Conservation (phyloP, 2,329 filamentous ascomycete species). For the Fusarium subglutinans region DNA sequence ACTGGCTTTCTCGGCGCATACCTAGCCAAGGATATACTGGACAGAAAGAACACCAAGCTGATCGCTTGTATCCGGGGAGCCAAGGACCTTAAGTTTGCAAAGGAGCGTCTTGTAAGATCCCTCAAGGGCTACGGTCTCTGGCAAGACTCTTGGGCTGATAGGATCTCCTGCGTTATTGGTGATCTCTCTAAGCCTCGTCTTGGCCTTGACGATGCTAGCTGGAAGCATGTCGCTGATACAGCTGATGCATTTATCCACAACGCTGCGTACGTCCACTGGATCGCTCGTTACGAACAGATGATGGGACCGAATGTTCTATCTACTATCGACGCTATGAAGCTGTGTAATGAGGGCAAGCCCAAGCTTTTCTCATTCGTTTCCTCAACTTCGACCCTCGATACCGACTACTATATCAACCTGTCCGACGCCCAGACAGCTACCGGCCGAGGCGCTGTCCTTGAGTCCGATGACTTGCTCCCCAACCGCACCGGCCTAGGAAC, state of each 20-base stretch:
- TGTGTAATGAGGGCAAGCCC: background rate
- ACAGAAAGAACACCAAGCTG: conserved; percentile 51
- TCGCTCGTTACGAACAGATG: background rate
- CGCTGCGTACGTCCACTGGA: background rate
- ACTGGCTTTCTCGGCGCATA: conserved; percentile 83
- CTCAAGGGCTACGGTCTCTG: conserved; percentile 83
- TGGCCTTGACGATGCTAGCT: background rate
- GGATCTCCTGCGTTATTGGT: conserved; percentile 69
- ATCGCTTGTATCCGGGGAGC: conserved; percentile 78
- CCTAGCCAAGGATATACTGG: conserved; percentile 77
- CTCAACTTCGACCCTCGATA: background rate
- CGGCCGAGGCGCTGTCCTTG: background rate
- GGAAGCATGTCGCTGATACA: background rate
- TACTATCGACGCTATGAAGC: background rate
- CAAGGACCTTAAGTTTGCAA: conserved; percentile 57
- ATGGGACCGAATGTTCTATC: background rate
- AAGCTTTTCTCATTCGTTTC: background rate
- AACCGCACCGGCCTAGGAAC: background rate
- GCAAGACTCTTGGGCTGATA: conserved; percentile 69
- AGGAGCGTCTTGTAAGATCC: conserved; percentile 71
- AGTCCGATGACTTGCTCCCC: background rate
- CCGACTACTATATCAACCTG: background rate
- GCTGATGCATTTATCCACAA: background rate
- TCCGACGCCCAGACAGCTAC: background rate
- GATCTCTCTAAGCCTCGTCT: conserved; percentile 60